Evolutionary conservation across 2,329 filamentous ascomycete species (phyloP).

Genomic region (Byssothecium circinans): DNA sequence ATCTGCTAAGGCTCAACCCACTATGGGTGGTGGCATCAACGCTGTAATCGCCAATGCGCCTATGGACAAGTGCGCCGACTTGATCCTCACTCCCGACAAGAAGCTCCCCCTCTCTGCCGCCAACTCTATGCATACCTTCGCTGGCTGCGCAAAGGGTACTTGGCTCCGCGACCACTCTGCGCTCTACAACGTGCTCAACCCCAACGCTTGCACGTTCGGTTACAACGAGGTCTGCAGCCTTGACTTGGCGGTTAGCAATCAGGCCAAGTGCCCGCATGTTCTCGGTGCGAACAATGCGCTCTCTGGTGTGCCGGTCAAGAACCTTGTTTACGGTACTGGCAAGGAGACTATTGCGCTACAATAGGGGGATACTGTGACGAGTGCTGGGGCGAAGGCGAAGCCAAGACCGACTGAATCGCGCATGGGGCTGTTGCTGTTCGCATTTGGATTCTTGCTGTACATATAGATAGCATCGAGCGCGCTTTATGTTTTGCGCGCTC

Average conservation of each 20-base stretch:
- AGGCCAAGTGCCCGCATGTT: conserved; percentile 26
- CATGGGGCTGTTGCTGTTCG: not conserved
- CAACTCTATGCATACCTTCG: conserved; percentile 17
- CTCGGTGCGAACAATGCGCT: conserved; percentile 25
- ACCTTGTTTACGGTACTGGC: conserved; percentile 31
- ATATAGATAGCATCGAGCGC: not conserved
- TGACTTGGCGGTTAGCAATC: conserved; percentile 29
- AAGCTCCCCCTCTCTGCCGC: conserved; percentile 18
- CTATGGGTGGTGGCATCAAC: conserved; percentile 53
- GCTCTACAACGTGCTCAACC: conserved; percentile 55
- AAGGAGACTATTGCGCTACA: conserved; percentile 11
- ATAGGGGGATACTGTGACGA: not conserved
- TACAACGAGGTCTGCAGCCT: conserved; percentile 31
- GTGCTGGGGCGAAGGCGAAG: not conserved
- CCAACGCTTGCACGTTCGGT: conserved; percentile 44
- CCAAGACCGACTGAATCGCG: not conserved
- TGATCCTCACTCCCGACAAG: conserved; percentile 44
- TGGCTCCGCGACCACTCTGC: conserved; percentile 13
- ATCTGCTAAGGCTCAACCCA: conserved; percentile 51
- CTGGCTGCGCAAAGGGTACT: conserved; percentile 14
- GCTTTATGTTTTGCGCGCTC: not conserved
- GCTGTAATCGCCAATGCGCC: conserved; percentile 57
- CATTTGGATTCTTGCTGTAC: not conserved
- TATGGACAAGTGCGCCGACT: conserved; percentile 52
- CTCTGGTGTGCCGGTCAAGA: conserved; percentile 15